Base-by-base conservation (phyloP, 2,329 filamentous ascomycete genomes). In the Penicillium corylophilum region DNA sequence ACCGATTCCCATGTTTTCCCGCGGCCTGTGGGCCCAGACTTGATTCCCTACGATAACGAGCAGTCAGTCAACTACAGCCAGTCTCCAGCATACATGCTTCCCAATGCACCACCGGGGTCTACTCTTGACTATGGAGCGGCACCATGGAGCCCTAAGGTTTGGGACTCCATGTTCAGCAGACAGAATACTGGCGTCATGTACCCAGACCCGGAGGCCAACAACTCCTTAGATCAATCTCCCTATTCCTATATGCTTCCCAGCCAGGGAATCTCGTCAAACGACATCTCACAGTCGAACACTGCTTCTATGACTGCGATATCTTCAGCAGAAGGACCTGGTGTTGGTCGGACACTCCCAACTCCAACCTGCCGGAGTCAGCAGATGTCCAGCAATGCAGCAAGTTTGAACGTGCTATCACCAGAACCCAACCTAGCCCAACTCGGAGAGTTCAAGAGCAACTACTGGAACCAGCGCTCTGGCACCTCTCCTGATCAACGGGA, bases 281-380 rank as follows among this genome's bases (percentile, higher is more conserved):
- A 71, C 33, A 48, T 62, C 12, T 51, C 65, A 5, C 61, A 67
- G 16, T 46, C 64, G 18, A 62, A 62, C 5, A 56, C 63, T 29
- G 43, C 46, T 6, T 31, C 42, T 10, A 36, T 53, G 28, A 23
- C 44, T 7, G 36, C 28, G 18, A 18, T 46, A 6, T 40, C 46
- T 4, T 50, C 47, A 1, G 49, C 58, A 24, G 59, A 64, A 29
- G 48, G 53, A 23, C 56, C 68, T 20, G 62, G 59, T 2, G 52
- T 63, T 40, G 70, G 71, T 46, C 64, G 73, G 42, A 72, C 63
- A 9, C 61, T 74, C 23, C 72, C 73, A 26, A 71, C 64, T 28
- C 61, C 63, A 22, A 64, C 55, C 6, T 57, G 59, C 26, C 64
- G 65, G 28, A 57, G 54, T 51, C 63, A 63, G 18, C 56, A 51